Evolutionary conservation across 352 stramenopile species (phyloP), one percentile per base, ranked within the genome.

Genomic region (Globisporangium splendens): DNA sequence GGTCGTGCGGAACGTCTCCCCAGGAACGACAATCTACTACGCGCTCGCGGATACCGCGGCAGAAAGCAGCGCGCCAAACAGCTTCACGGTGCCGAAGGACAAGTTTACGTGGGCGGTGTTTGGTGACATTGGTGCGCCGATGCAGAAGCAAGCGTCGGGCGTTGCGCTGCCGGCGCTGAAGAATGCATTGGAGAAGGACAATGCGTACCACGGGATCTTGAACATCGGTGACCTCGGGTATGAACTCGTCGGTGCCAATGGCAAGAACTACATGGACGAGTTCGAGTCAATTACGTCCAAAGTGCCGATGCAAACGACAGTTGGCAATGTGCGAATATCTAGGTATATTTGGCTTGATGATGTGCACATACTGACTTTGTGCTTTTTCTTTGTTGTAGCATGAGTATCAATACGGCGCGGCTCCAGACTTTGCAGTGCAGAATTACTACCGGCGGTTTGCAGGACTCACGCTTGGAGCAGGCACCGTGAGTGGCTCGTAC

Each of bases 171-270:
- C 77, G 6, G 78, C 83, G 15, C 73, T 93, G 22, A 85, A 88
- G 63, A 72, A 66, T 24, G 72, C 75, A 33, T 55, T 88, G 10
- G 44, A 56, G 20, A 56, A 52, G 0, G 61, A 77, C 43, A 63
- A 56, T 28, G 61, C 63, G 21, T 92, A 79, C 62, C 65, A 71
- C 11, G 83, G 80, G 0, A 66, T 93, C 18, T 50, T 93, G 21
- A 93, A 93, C 60, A 73, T 93, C 21, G 83, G 83, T 14, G 80
- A 93, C 54, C 42, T 93, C 46, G 74, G 59, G 6, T 93, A 93
- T 61, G 80, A 93, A 59, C 67, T 93, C 31, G 73, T 77, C 5
- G 72, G 69, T 13, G 52, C 68, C 3, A 93, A 83, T 54, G 77
- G 69, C 43, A 63, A 87, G 50, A 76, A 83, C 62, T 93, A 88